Percentiles rank a stretch among this genome's conserved stretches.
These are phyloP conservation scores for Corrigiola litoralis DNA, from an alignment of 179 eudicot genomes.

Conservation along the genomic window DNA sequence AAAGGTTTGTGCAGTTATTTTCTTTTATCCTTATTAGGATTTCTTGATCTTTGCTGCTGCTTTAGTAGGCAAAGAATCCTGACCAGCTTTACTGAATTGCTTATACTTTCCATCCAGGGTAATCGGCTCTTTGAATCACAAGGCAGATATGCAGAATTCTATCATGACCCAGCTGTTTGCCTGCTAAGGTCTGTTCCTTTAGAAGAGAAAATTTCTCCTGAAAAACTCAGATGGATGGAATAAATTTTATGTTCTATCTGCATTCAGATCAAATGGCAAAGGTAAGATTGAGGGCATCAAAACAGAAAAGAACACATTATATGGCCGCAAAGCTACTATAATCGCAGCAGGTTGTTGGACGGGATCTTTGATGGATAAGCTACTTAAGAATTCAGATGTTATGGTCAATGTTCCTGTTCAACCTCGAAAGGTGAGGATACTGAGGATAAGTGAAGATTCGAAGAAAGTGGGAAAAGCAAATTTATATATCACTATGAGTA, in stretches of 20 bases:
- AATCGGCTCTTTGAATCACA: slow-evolving; percentile 63
- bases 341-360: slow-evolving; percentile 96
- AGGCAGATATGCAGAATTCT: slow-evolving; percentile 92
- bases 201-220: neutral
- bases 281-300: slow-evolving; percentile 67
- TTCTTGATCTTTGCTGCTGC: neutral
- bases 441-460: slow-evolving; percentile 10
- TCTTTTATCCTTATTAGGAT: neutral
- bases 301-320: slow-evolving; percentile 56
- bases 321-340: slow-evolving; percentile 60
- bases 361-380: slow-evolving; percentile 69
- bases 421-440: slow-evolving; percentile 82
- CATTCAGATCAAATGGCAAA: slow-evolving; percentile 46
- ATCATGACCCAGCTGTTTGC: slow-evolving; percentile 61
- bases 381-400: slow-evolving; percentile 42
- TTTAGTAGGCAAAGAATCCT: neutral
- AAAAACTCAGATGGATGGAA: neutral
- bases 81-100: neutral
- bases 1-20: slow-evolving; percentile 46
- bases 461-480: neutral
- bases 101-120: slow-evolving; percentile 38
- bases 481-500: neutral
- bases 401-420: slow-evolving; percentile 60
- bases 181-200: slow-evolving; percentile 51
- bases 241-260: slow-evolving; percentile 4